Evolutionary conservation across 441 rosid species (phyloP), one percentile per base, ranked within the genome.

Genomic region (Arabidopsis hybrid): DNA sequence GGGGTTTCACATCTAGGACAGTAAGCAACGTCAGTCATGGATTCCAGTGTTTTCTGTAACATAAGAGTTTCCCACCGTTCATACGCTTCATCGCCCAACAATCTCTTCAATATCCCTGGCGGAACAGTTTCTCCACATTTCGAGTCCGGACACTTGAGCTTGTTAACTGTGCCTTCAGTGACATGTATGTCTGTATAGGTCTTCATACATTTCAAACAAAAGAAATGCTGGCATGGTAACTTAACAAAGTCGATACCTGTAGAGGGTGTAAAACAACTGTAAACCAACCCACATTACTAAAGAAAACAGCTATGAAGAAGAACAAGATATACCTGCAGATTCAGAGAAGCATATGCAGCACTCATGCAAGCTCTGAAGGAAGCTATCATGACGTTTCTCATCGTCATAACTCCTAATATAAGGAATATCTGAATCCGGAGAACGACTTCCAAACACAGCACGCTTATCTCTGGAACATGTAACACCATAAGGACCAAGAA

Each of bases 1-100:
- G 96, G 86, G 39, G 89, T 89, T 84, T 92, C 91, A 71, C 97
- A 95, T 81, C 97, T 81, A 52, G 96, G 96, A 81, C 97, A 91
- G 83, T 83, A 88, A 34, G 60, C 89, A 11, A 89, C 82, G 71
- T 91, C 99, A 34, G 91, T 76, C 97, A 94, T 94, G 64, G 95
- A 85, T 1, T 89, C 97, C 2, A 94, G 76, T 34, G 97, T 83
- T 74, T 87, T 94, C 80, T 92, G 94, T 68, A 94, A 79, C 92
- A 79, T 79, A n/a, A 94, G 63, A 47, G 91, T 86, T 79, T 94
- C 99, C 97, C 97, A 91, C 1, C 76, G 91, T 63, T 86, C 91
- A 75, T 55, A 90, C 16, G 85, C 89, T 82, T 90, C 88, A 64
- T 86, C 83, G 5, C 88, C 86, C 67, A 92, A 87, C 77, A 94